Base-by-base conservation (phyloP, 306 rosid genomes). In the Lablab purpureus region DNA sequence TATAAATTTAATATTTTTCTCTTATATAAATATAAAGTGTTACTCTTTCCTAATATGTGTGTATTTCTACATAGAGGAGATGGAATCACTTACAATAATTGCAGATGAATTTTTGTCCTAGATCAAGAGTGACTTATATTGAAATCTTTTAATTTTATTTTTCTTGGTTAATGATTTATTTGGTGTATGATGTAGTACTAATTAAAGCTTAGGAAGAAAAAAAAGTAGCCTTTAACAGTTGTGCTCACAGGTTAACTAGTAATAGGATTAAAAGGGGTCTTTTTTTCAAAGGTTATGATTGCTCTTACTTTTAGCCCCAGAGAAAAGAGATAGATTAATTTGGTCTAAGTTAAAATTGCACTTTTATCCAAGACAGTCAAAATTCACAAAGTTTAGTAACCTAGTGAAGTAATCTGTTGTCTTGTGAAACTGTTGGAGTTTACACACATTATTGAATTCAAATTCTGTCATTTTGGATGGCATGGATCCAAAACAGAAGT, bases 201-300 rank as follows among this genome's bases (percentile, higher is more conserved):
- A 11, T 18, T 40, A 17, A 37, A 37, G 28, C 11, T 37, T 30
- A 30, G 12, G 13, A 14, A 62, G 68, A 37, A 28, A 60, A 60
- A 27, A 60, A 60, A 27, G 67, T 60, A 27, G 17, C 19, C 2
- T 30, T 14, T 15, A 28, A 4, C 3, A 59, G 30, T 10, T 23
- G 32, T 11, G 64, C n/a, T 23, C 64, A 56, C 64, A 56, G 11
- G 64, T 56, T 23, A 21, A 55, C 37, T 37, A 37, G 71, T 18
- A 19, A 37, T 6, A 65, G 49, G 23, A 63, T 30, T 63, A 22
- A 63, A 63, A 28, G 5, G 7, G 46, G 25, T 1, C 7, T 15
- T 63, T 15, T 63, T 63, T 12, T 63, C 21, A 46, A 68, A 45
- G 9, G 14, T n/a, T n/a, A 49, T 49, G 75, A 71, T 49, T 47